Percentiles rank a stretch among this genome's conserved stretches.
These are phyloP conservation scores for Ceratopteris richardii DNA, from an alignment of 75 land plant species.

Conservation along the genomic window DNA sequence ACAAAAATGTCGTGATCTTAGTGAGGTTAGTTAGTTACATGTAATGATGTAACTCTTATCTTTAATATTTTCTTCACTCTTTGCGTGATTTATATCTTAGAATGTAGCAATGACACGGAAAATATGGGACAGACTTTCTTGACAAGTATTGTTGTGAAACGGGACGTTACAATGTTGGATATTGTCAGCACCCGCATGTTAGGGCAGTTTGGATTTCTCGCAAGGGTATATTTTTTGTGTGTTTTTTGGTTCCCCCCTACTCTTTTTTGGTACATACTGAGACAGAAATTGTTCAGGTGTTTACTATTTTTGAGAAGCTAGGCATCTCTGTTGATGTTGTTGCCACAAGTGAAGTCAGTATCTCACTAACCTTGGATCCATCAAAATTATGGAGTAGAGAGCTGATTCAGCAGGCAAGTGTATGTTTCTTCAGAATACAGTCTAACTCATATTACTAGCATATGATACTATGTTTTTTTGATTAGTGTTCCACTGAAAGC, in stretches of 20 bases:
- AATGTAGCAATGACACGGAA: not conserved
- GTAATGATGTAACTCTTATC: no score
- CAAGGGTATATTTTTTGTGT: constrained; percentile 45
- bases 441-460: not conserved
- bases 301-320: constrained; percentile 76
- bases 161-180: constrained; percentile 93
- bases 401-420: constrained; percentile 81
- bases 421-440: not conserved
- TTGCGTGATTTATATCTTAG: no score
- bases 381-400: constrained; percentile 90
- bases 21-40: constrained; percentile 37
- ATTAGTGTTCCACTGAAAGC: no score
- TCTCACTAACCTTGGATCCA: constrained; percentile 92
- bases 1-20: constrained; percentile 67
- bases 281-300: constrained; percentile 42
- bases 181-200: constrained; percentile 98
- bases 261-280: no score
- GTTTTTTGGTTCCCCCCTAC: not conserved
- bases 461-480: constrained; percentile 1
- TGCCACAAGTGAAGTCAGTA: constrained; percentile 98
- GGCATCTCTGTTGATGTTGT: constrained; percentile 97
- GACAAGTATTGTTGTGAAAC: constrained; percentile 84
- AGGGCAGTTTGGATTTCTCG: constrained; percentile 94
- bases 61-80: not conserved
- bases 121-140: constrained; percentile 49